phyloP scores from a whole-genome alignment of 371 early-diverging fungal genomes.

The Mucor indicus region DNA sequence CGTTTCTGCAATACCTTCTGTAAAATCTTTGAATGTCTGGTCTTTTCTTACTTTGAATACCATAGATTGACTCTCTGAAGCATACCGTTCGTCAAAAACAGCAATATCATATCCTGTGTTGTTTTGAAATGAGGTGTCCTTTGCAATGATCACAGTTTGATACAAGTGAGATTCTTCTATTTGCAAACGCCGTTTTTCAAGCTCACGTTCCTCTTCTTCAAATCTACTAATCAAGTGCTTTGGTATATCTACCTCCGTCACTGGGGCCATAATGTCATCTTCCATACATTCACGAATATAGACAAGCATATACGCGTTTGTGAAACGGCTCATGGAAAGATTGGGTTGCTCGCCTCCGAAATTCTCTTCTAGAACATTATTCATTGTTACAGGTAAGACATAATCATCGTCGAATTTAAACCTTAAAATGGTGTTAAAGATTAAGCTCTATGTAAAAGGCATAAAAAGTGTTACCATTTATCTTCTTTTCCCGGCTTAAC shows the following conservation, averaged over 20 bases:
- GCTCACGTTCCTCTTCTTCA: conserved; percentile 52
- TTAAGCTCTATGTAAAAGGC: neutral
- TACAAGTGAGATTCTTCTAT: conserved; percentile 66
- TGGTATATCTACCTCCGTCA: conserved; percentile 72
- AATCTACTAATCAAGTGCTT: conserved; percentile 61
- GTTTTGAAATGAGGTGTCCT: conserved; percentile 55
- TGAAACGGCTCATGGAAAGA: conserved; percentile 66
- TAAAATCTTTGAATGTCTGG: conserved; percentile 30
- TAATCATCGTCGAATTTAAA: conserved; percentile 98
- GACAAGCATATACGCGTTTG: conserved; percentile 97
- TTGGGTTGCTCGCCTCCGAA: conserved; percentile 78
- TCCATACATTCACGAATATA: conserved; percentile 82
- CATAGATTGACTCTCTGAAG: conserved; percentile 7
- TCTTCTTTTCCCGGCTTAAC: conserved; percentile 77
- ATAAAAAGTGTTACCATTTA: conserved; percentile 72
- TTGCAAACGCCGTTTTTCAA: conserved; percentile 57
- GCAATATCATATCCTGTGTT: conserved; percentile 84
- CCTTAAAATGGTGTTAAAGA: neutral
- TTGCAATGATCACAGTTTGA: conserved; percentile 55
- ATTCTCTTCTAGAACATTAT: conserved; percentile 93
- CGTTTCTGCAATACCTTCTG: conserved; percentile 18
- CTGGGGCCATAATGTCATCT: conserved; percentile 67
- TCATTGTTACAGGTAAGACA: conserved; percentile 78
- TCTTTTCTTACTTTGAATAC: conserved; percentile 24
- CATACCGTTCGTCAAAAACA: conserved; percentile 26